A percentile compares a stretch with the other conserved stretches of the same genome.
These are phyloP conservation scores for Fusarium fujikuroi DNA, from an alignment of 2,329 filamentous ascomycete genomes.

Conservation along the genomic window DNA sequence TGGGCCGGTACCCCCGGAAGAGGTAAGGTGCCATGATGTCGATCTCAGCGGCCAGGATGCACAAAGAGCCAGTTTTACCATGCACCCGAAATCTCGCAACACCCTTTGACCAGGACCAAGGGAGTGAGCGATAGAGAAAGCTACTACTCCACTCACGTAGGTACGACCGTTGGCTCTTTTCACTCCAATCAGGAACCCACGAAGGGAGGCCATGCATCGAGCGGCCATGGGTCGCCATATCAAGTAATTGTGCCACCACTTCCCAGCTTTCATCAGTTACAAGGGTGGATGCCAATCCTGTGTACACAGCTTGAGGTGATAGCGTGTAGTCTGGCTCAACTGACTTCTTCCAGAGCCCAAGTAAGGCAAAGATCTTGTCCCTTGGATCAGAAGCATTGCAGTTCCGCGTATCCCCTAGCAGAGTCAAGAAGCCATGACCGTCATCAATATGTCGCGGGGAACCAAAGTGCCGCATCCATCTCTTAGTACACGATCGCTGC, in stretches of 20 bases:
- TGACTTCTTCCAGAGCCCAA: not conserved
- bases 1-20: accelerated
- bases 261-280: accelerated
- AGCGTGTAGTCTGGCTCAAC: not conserved
- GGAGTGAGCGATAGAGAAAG: accelerated
- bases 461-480: not conserved
- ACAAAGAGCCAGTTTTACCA: not conserved
- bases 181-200: not conserved
- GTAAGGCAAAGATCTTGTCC: not conserved
- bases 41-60: not conserved
- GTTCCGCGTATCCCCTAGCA: not conserved
- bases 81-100: not conserved
- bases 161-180: not conserved
- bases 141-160: not conserved
- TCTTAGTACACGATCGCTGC: accelerated
- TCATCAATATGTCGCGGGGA: not conserved
- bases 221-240: not conserved
- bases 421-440: not conserved
- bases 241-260: not conserved
- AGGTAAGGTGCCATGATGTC: not conserved
- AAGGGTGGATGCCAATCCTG: not conserved
- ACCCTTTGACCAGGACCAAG: accelerated
- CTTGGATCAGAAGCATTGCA: constrained; percentile 1
- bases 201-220: not conserved
- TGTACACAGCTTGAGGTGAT: not conserved